phyloP scores from a whole-genome alignment of 768 basidiomycete species.

The Amanita rubescens region DNA sequence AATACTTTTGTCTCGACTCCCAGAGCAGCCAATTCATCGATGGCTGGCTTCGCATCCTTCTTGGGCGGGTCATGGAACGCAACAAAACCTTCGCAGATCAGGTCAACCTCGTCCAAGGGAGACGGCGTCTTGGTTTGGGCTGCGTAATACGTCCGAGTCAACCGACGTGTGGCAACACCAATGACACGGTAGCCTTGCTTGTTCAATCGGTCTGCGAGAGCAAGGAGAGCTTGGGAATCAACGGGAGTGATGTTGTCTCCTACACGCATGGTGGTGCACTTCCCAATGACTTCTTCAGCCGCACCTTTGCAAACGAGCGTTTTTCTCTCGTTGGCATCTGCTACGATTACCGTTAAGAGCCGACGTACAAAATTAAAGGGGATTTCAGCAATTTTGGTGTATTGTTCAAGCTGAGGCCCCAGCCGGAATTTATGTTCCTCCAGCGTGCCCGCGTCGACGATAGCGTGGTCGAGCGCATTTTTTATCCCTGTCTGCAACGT shows the following conservation, averaged over 20 bases:
- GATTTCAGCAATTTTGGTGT: slow-evolving; percentile 25
- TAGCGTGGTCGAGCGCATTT: slow-evolving; percentile 26
- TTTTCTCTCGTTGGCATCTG: not conserved
- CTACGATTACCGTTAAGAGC: slow-evolving; percentile 24
- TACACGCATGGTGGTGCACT: not conserved
- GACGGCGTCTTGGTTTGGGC: not conserved
- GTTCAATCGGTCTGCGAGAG: not conserved
- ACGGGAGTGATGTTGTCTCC: not conserved
- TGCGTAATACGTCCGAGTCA: not conserved
- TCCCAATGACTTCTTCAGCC: not conserved
- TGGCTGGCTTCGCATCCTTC: not conserved
- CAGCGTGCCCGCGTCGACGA: slow-evolving; percentile 19
- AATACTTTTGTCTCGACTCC: slow-evolving; percentile 19
- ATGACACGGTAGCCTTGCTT: slow-evolving; percentile 1
- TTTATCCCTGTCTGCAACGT: slow-evolving; percentile 26
- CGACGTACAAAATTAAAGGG: slow-evolving; percentile 29
- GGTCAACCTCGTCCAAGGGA: not conserved
- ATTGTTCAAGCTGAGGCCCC: slow-evolving; percentile 12
- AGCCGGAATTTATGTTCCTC: slow-evolving; percentile 5
- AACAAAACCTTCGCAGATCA: not conserved
- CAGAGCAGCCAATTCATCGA: not conserved
- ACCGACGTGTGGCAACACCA: not conserved
- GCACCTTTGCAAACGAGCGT: not conserved
- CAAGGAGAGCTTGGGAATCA: not conserved
- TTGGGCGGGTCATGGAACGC: slow-evolving; percentile 1